Evolutionary conservation across 371 early-diverging fungal species (phyloP), one percentile per base, ranked within the genome.

Genomic region (Mucor saturninus): DNA sequence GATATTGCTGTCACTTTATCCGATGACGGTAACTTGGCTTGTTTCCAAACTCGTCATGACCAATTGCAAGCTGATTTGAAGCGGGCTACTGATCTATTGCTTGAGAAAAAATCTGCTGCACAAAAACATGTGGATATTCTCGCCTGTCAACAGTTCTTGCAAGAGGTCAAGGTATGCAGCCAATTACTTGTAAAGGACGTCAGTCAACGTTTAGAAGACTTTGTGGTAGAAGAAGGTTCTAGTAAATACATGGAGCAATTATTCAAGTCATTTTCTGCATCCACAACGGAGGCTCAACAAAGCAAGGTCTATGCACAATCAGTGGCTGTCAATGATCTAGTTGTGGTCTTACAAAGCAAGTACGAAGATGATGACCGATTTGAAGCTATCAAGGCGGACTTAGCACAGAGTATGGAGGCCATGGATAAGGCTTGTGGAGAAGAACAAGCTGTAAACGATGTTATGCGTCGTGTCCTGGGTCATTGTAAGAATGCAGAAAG

Each of bases 401-500:
- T 61, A 10, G 6, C 31, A 6, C 54, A 46, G 2, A 45, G 28
- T 14, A 26, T 40, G 3, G 7, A 42, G 1, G 21, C 15, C 32
- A 21, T 38, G 10, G 13, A 9, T 32, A 50, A 14, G 32, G 30
- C 48, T 1, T 46, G 9, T 6, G 50, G 11, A 30, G 3, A 15
- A 10, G 50, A 50, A 30, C 50, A 50, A 30, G 6, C 2, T 8
- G 32, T 62, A 30, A 60, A 63, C 31, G 78, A 79, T 39, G 30
- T 66, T 15, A 59, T 74, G 15, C 64, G 72, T 10, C 67, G 64
- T 10, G 58, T 73, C 3, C 14, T 73, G 31, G 70, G 69, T 3
- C 78, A 77, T 59, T 62, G 56, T 10, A 77, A 80, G 52, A 62
- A 65, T 49, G 73, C 70, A 11, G 61, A 69, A 1, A 64, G 65